These are phyloP conservation scores for Psilocybe sp. DNA, from an alignment of 768 basidiomycete genomes.

Conservation along the genomic window DNA sequence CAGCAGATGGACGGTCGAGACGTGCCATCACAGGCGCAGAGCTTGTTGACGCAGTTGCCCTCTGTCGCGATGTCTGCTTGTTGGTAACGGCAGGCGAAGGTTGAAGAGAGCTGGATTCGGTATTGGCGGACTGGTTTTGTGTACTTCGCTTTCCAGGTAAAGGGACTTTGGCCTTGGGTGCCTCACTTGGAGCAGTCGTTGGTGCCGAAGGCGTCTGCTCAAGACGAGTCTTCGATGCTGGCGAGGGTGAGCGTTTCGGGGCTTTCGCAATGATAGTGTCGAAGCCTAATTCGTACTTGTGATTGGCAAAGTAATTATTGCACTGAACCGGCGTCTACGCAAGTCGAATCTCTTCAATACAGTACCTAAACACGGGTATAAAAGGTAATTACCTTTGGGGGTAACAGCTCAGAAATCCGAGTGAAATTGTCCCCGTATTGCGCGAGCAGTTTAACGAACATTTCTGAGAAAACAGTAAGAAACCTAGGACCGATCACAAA, in stretches of 20 bases:
- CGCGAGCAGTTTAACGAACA: conserved; percentile 55
- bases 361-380: neutral
- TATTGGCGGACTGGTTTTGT: too few species aligned
- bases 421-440: conserved; percentile 66
- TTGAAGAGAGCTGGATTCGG: too few species aligned
- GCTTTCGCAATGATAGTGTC: conserved; percentile 37
- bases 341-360: neutral
- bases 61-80: too few species aligned
- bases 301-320: conserved; percentile 46
- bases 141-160: too few species aligned
- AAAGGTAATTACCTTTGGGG: conserved; percentile 45
- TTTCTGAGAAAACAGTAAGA: conserved; percentile 25
- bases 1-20: too few species aligned
- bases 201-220: too few species aligned
- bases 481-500: conserved; percentile 8
- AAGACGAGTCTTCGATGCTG: conserved; percentile 8
- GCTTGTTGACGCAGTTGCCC: too few species aligned
- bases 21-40: too few species aligned
- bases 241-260: conserved; percentile 39
- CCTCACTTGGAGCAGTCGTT: too few species aligned
- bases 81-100: too few species aligned
- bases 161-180: too few species aligned
- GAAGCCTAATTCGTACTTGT: conserved; percentile 38
- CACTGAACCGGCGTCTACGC: conserved; percentile 55
- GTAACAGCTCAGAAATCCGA: conserved; percentile 66